A percentile compares a stretch with the other conserved stretches of the same genome.
Evolutionary conservation across 345 rosid genomes (phyloP).

Genomic region (Mallotus nudiflorus): DNA sequence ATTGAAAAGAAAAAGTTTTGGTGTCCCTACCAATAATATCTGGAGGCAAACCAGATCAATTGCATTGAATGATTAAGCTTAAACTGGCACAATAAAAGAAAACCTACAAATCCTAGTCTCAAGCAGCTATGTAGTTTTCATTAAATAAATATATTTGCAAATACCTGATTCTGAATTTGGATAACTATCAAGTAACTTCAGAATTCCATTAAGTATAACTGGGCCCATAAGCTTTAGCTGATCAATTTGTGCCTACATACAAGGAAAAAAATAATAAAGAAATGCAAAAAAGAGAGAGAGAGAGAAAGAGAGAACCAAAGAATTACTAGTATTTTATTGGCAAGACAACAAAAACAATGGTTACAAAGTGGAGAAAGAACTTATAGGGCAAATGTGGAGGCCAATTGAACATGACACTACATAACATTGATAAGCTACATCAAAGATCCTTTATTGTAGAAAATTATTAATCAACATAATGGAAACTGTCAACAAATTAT

Average conservation of each 20-base stretch:
- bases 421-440: not conserved
- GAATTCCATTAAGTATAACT: conserved; percentile 70
- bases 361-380: not conserved
- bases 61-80: conserved; percentile 17
- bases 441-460: not conserved
- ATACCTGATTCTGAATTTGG: conserved; percentile 73
- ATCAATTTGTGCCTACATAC: conserved; percentile 70
- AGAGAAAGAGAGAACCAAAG: not conserved
- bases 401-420: not conserved
- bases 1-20: conserved; percentile 80
- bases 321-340: not conserved
- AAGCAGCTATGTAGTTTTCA: not conserved
- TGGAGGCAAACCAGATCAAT: conserved; percentile 28
- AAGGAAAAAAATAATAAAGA: conserved; percentile 9
- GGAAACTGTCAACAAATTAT: not conserved
- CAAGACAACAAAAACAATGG: not conserved
- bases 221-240: conserved; percentile 96
- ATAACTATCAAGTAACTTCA: conserved; percentile 85
- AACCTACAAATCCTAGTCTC: not conserved
- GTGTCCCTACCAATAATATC: conserved; percentile 74
- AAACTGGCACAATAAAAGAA: conserved; percentile 15
- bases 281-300: not conserved
- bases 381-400: not conserved
- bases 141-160: conserved; percentile 12
- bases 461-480: not conserved